Conservation (phyloP, 805 yeast species). For the Myxozyma melibiosi region DNA sequence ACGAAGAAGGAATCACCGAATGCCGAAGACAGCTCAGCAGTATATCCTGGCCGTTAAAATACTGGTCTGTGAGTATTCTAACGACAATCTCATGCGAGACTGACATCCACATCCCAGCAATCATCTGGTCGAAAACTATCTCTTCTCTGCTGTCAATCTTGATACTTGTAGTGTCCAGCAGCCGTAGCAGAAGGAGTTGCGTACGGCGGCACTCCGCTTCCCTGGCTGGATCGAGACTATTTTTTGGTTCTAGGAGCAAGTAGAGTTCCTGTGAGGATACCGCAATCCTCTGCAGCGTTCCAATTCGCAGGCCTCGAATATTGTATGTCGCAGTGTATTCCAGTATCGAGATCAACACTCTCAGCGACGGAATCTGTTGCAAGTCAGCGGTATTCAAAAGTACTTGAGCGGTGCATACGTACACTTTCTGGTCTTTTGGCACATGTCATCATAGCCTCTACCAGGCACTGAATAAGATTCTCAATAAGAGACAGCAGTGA, state of each 20-base stretch:
- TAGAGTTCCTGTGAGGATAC: conserved; percentile 16
- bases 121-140: neutral
- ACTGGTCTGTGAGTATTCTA: conserved; percentile 8
- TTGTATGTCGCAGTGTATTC: neutral
- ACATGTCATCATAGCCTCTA: too few relatives aligned
- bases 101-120: conserved; percentile 18
- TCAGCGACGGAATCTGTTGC: neutral
- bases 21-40: neutral
- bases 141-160: neutral
- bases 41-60: neutral
- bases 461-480: too few relatives aligned
- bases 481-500: too few relatives aligned
- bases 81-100: conserved; percentile 11
- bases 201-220: too few relatives aligned
- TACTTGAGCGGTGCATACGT: too few relatives aligned
- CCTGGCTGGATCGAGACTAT: too few relatives aligned
- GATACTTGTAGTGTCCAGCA: neutral
- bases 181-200: neutral
- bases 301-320: neutral
- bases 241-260: conserved; percentile 9
- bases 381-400: too few relatives aligned
- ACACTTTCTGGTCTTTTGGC: too few relatives aligned
- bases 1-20: conserved; percentile 1
- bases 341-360: conserved; percentile 1
- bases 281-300: conserved; percentile 5